Base-by-base conservation (phyloP, 2,329 filamentous ascomycete species). In the Trichoderma aggressivum region DNA sequence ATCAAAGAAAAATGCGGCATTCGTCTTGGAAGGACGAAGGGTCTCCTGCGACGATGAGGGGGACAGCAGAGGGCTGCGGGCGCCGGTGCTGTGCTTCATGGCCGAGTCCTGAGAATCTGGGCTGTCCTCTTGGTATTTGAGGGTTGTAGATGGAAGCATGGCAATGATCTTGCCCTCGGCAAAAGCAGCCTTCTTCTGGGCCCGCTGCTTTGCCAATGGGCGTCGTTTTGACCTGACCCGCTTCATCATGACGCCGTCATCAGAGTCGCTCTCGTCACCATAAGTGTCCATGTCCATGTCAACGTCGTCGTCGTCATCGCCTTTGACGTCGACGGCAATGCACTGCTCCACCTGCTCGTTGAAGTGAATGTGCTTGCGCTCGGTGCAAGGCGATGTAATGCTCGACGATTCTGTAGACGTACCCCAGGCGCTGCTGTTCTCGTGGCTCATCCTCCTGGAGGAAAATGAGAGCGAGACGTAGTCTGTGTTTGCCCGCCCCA, bases 301-400 rank as follows among this genome's bases (percentile, higher is more conserved):
- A 14, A 91, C 86, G 12, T 92, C 89, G 67, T 93, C 90, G 32
- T 92, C 89, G 61, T 94, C 91, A 28, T 91, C 91, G 74, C 92
- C 90, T 82, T 97, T 97, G 75, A 90, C 87, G 39, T 98, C 94
- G 36, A 99, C 89, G 8, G 96, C 96, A 74, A 98, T 98, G 79
- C 94, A 98, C 79, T 98, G 95, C 79, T 94, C 91, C 3, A 99
- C 96, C 82, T 95, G 92, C 78, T 98, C 93, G 78, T 98, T 96
- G 81, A 99, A 99, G 78, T 97, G 93, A 74, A 99, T 98, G 79
- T 97, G 95, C 72, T 91, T 94, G 77, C 90, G 88, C 76, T 92
- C 91, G 8, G 88, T 81, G 83, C 88, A 82, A 71, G 94, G 81
- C 78, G 90, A 85, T 81, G 85, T 76, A 16, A 88, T 74, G n/a